phyloP scores from a whole-genome alignment of 495 filamentous ascomycete species.

The Aeminium ludgeri region DNA sequence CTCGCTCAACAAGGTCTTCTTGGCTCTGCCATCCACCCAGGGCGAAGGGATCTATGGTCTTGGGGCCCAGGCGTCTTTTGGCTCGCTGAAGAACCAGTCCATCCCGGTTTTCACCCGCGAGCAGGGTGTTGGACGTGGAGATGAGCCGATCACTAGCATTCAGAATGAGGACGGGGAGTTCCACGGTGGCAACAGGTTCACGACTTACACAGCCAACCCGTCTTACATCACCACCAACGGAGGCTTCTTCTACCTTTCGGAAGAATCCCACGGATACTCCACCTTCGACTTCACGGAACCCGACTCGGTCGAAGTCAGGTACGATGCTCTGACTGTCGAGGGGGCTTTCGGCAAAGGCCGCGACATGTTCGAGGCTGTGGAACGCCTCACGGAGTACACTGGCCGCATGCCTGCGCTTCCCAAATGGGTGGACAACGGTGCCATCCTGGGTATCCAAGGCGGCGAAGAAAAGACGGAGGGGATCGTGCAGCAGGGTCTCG shows the following conservation, averaged over 20 bases:
- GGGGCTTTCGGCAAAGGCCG: not conserved
- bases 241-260: not conserved
- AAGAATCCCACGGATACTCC: not conserved
- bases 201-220: constrained; percentile 1
- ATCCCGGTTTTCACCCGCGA: constrained; percentile 2
- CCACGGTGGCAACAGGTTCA: constrained; percentile 1
- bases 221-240: constrained; percentile 1
- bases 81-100: constrained; percentile 1
- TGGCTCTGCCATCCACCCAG: not conserved
- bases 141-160: not conserved
- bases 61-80: constrained; percentile 1
- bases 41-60: constrained; percentile 3
- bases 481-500: not conserved
- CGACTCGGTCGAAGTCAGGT: not conserved
- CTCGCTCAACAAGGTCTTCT: not conserved
- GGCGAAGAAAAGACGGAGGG: not conserved
- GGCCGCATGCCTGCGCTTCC: constrained; percentile 1
- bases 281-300: constrained; percentile 1
- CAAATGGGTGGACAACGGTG: constrained; percentile 2
- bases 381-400: constrained; percentile 1
- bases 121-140: constrained; percentile 3
- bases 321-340: not conserved
- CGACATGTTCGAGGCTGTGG: constrained; percentile 5
- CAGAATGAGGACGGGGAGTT: constrained; percentile 1
- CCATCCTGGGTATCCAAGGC: constrained; percentile 2